Conservation (phyloP, 2,329 filamentous ascomycete genomes). For the Lasiodiplodia hormozganensis region DNA sequence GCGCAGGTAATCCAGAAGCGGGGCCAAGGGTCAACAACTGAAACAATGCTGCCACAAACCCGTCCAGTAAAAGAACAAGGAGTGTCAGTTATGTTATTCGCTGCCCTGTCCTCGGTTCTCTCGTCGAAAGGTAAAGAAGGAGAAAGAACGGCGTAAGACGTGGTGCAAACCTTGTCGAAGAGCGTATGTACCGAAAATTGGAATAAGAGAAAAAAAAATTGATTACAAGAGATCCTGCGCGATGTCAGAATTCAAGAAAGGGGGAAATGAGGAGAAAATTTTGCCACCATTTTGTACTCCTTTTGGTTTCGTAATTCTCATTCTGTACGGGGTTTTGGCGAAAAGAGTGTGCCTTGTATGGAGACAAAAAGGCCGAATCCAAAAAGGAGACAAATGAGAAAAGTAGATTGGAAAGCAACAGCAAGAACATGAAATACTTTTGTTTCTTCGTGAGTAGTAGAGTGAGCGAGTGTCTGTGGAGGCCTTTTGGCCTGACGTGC, state of each 20-base stretch:
- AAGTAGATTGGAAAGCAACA: background rate
- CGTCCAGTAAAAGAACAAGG: too few species aligned
- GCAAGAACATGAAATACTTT: background rate
- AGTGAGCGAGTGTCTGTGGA: background rate
- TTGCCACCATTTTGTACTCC: background rate
- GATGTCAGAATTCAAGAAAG: background rate
- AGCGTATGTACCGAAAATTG: too few species aligned
- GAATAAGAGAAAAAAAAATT: background rate
- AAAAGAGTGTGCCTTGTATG: background rate
- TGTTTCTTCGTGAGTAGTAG: background rate
- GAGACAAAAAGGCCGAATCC: background rate
- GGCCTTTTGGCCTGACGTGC: background rate
- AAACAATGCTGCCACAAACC: too few species aligned
- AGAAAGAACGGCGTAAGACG: too few species aligned
- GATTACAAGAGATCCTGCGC: background rate
- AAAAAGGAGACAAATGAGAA: background rate
- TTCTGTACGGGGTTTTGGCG: background rate
- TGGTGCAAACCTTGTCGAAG: too few species aligned
- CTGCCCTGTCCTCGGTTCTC: too few species aligned
- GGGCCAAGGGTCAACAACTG: too few species aligned
- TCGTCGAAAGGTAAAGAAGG: too few species aligned
- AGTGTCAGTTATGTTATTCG: too few species aligned
- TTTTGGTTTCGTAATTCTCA: background rate
- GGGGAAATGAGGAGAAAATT: background rate
- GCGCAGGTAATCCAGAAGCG: too few species aligned